Evolutionary conservation across 495 filamentous ascomycete species (phyloP).

Genomic region (Peziza echinospora): DNA sequence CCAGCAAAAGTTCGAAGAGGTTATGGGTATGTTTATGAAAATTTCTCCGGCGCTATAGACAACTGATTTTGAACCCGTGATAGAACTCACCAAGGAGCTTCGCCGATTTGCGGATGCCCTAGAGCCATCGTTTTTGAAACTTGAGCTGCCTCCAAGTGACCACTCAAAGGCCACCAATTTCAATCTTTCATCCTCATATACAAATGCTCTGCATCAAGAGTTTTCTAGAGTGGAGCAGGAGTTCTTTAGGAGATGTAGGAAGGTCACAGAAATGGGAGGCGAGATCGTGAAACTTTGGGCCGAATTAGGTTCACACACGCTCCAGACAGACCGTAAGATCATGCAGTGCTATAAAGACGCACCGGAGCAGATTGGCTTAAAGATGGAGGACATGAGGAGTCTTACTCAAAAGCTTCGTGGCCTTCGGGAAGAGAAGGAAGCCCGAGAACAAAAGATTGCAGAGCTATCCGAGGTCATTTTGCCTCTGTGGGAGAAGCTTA

Average conservation of each 20-base stretch:
- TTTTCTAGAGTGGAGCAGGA: constrained; percentile 89
- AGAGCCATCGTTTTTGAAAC: constrained; percentile 59
- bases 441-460: constrained; percentile 57
- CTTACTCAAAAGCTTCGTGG: constrained; percentile 57
- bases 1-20: constrained; percentile 74
- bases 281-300: constrained; percentile 89
- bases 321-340: constrained; percentile 70
- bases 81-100: constrained; percentile 80
- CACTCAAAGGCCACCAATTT: constrained; percentile 58
- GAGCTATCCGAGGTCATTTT: constrained; percentile 56
- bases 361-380: constrained; percentile 81
- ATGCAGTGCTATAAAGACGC: constrained; percentile 72
- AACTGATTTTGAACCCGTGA: too few relatives aligned
- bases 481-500: constrained; percentile 71
- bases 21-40: constrained; percentile 57
- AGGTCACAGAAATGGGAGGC: constrained; percentile 52
- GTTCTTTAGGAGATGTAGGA: constrained; percentile 56
- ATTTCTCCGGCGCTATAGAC: too few relatives aligned
- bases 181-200: constrained; percentile 74
- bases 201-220: constrained; percentile 66
- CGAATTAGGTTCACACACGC: constrained; percentile 77
- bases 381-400: constrained; percentile 56
- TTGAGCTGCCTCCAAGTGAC: constrained; percentile 61
- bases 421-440: constrained; percentile 79
- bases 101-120: constrained; percentile 90